phyloP scores from a whole-genome alignment of 2,329 filamentous ascomycete genomes.

The Aspergillus sp. region DNA sequence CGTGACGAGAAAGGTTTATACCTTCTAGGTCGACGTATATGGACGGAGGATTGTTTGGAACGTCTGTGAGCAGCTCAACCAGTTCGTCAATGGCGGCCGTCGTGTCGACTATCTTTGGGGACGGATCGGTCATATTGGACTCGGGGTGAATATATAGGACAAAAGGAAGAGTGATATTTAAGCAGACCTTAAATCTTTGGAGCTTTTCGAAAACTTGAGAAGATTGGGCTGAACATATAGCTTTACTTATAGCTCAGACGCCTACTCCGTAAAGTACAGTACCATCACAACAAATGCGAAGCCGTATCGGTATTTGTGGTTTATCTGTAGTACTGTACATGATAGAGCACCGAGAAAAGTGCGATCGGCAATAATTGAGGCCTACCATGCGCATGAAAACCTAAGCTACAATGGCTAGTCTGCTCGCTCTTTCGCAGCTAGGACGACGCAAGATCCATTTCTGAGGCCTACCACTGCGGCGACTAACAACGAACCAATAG shows the following conservation, averaged over 20 bases:
- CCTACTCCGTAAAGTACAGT: background rate
- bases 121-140: background rate
- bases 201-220: background rate
- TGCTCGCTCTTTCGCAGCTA: background rate
- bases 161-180: background rate
- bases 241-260: background rate
- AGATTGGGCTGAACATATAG: background rate
- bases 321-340: background rate
- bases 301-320: background rate
- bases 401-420: background rate
- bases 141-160: background rate
- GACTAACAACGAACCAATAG: background rate
- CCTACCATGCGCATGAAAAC: background rate
- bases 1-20: background rate
- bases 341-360: background rate
- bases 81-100: conserved; percentile 23
- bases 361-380: background rate
- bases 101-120: background rate
- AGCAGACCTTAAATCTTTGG: background rate
- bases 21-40: background rate
- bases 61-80: conserved; percentile 20
- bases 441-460: background rate
- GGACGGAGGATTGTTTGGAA: conserved; percentile 6
- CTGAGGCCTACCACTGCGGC: background rate
- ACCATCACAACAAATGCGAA: background rate